Base-by-base conservation (phyloP, 352 stramenopile species). In the Bremia lactucae region DNA sequence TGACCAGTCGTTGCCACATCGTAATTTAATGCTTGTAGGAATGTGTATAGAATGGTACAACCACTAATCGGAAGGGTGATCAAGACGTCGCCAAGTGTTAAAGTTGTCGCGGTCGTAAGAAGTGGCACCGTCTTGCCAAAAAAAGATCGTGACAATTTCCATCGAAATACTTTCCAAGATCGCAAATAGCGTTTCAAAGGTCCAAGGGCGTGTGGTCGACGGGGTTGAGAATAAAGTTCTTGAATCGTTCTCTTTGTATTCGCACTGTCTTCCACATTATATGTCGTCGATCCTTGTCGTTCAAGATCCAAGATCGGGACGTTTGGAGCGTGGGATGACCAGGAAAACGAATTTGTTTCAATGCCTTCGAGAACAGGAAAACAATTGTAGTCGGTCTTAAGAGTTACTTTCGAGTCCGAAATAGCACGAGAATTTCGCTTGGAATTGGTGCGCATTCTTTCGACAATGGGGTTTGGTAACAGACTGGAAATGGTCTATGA, bases 21-120 rank as follows among this genome's bases (percentile, higher is more conserved):
- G 26, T 38, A 36, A 28, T 11, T 23, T 6, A 45, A 47, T 1
- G 42, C 41, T 44, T 48, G 26, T 11, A 61, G 9, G 19, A 36
- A 43, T n/a, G 42, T 37, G 11, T 43, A 56, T 13, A 26, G 2
- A 22, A 49, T 36, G 15, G 20, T 8, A 2, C 34, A 36, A 2
- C 16, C n/a, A 15, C 39, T 28, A 18, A 66, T 25, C 1, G 63
- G 63, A 21, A 72, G 9, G 11, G 54, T 68, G 15, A 74, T 13
- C 11, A 72, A 18, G 13, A 72, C 19, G 11, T 74, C 63, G 13
- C 66, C 66, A 7, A 70, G 14, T 18, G 65, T 78, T 11, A 78
- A 31, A 35, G 62, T 58, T 0, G 59, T 38, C 3, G 18, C n/a
- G 0, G 42, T 42, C 0, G 65, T 76, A 0, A 70, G 36, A 13